These are phyloP conservation scores for Aspergillus ruber DNA, from an alignment of 2,329 filamentous ascomycete genomes.

Conservation along the genomic window DNA sequence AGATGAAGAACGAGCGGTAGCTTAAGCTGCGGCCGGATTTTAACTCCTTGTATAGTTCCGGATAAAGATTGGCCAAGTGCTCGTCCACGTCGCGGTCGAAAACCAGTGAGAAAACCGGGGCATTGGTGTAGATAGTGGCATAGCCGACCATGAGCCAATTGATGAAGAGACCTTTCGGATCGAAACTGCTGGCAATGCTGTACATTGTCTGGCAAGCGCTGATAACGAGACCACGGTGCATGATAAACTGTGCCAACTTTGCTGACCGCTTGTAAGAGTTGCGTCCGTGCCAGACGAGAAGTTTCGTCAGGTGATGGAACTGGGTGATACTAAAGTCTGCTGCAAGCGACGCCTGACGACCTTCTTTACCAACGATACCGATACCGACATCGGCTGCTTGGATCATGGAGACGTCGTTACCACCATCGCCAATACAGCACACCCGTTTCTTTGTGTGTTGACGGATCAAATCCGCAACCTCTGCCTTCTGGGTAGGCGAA, in stretches of 20 bases:
- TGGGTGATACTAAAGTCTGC: conserved; percentile 96
- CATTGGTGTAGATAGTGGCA: conserved; percentile 90
- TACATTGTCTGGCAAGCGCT: conserved; percentile 96
- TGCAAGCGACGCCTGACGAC: conserved; percentile 85
- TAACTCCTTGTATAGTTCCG: conserved; percentile 96
- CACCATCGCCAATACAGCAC: conserved; percentile 95
- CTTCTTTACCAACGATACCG: conserved; percentile 96
- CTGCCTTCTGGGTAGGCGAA: conserved; percentile 93
- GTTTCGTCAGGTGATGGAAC: conserved; percentile 89
- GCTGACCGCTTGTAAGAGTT: conserved; percentile 96
- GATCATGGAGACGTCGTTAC: conserved; percentile 99
- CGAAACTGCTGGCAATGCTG: conserved; percentile 84
- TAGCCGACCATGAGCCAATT: conserved; percentile 98
- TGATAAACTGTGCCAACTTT: conserved; percentile 95
- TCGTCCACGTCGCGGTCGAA: conserved; percentile 95
- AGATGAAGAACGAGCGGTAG: conserved; percentile 93
- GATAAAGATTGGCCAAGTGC: conserved; percentile 86
- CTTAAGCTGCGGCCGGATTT: conserved; percentile 79
- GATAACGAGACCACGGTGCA: conserved; percentile 93
- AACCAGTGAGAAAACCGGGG: conserved; percentile 86
- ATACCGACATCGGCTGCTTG: conserved; percentile 97
- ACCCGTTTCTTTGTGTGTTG: conserved; percentile 89
- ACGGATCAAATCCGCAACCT: conserved; percentile 84
- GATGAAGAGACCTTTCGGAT: conserved; percentile 89
- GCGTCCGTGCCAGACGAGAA: conserved; percentile 97